Evolutionary conservation across 2,329 filamentous ascomycete genomes (phyloP), one percentile per base, ranked within the genome.

Genomic region (Fusarium sarcochroum): DNA sequence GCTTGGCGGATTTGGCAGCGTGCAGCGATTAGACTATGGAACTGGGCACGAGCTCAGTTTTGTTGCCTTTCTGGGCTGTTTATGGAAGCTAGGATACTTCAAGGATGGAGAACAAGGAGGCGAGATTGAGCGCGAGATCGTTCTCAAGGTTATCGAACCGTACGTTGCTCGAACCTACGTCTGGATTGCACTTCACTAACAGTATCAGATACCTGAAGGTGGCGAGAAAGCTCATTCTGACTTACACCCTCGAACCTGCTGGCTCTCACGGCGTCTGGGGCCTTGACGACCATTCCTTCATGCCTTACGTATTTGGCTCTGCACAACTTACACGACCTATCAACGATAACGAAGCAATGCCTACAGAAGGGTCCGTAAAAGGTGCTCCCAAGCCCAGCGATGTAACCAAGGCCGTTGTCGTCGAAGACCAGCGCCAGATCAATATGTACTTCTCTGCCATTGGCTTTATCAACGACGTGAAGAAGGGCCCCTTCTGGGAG

Each of bases 221-320:
- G 3, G 85, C 97, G 45, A 90, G 96, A 38, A 89, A 87, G 41
- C 85, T 99, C 11, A 98, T 99, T 72, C 84, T 93, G 50, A 95
- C 90, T 4, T 99, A 98, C 78, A 98, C 91, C 1, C 87, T 99
- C 20, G 96, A 99, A 76, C 96, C 96, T 6, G 96, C 96, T 7
- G 96, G 96, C 4, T 97, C 95, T 2, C 96, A 98, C 76, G 96
- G 96, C 5, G 96, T 99, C 20, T 99, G 96, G 96, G 96, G 96
- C 20, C 85, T 99, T n/a, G 96, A 99, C 77, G 96, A 99, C 78
- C 95, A 99, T 80, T 94, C 90, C 10, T 98, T 99, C 78, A 80
- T 96, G 25, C 92, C 96, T 0, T 99, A 98, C 79, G 93, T 99
- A 58, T 94, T 98, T 68, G 96, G 96, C 32, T 97, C 94, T 3